These are phyloP conservation scores for Thraustochytrium striatum DNA, from an alignment of 352 stramenopile genomes.

Conservation along the genomic window DNA sequence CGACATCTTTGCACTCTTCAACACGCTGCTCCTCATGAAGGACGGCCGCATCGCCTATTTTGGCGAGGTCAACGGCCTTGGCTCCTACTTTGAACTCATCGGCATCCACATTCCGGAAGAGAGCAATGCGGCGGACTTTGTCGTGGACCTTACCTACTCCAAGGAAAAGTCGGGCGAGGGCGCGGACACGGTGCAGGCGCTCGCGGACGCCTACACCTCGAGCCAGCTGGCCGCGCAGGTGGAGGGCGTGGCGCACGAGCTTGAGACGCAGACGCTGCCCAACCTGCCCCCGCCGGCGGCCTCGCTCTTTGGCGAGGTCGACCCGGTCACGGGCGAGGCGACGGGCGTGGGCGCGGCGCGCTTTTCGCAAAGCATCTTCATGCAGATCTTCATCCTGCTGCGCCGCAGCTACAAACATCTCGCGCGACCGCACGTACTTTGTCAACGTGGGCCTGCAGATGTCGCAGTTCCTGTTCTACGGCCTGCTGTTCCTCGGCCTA, in stretches of 20 bases:
- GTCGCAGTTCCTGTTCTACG: conserved; percentile 39
- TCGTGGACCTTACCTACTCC: conserved; percentile 36
- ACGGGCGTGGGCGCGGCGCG: neutral
- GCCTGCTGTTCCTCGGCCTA: conserved; percentile 31
- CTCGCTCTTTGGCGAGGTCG: neutral
- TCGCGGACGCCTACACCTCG: conserved; percentile 2
- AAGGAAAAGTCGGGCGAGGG: neutral
- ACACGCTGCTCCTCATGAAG: conserved; percentile 71
- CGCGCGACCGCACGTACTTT: conserved; percentile 38
- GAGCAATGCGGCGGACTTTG: conserved; percentile 10
- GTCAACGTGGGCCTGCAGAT: conserved; percentile 34
- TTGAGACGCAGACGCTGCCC: neutral
- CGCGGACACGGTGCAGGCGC: neutral
- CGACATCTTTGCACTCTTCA: conserved; percentile 73
- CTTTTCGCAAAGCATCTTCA: conserved; percentile 21
- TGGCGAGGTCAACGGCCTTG: neutral
- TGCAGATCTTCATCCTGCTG: conserved; percentile 35
- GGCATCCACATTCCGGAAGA: conserved; percentile 31
- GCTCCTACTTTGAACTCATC: conserved; percentile 3
- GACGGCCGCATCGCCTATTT: conserved; percentile 34
- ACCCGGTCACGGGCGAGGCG: conserved; percentile 4
- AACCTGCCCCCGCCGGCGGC: conserved; percentile 6
- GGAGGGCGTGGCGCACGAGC: neutral
- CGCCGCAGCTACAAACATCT: conserved; percentile 40
- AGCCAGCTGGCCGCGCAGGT: neutral